Evolutionary conservation across 2,329 filamentous ascomycete species (phyloP), one percentile per base, ranked within the genome.

Genomic region (Ophiocordyceps camponoti-saundersi): DNA sequence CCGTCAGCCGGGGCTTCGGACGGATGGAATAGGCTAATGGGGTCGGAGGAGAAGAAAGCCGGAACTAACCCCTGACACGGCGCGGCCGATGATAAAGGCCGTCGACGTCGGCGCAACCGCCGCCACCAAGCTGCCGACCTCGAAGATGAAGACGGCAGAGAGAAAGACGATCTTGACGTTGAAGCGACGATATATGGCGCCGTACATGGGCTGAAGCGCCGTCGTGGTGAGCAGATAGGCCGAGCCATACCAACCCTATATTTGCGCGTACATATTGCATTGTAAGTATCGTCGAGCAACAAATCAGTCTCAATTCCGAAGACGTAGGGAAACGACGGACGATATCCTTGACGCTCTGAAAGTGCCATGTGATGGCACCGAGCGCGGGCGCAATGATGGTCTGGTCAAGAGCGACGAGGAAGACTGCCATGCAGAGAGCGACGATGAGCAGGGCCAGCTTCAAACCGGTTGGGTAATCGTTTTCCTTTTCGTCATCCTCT

Each of bases 361-460:
- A 72, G 44, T 70, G 58, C 1, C 58, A 57, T 0, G 69, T 72
- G 51, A 75, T 75, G 54, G 70, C 68, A 20, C 70, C 69, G n/a
- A 74, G 62, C 1, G 71, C 71, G 11, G 71, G 71, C 6, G 69
- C 70, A 50, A 73, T 71, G 50, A 72, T 72, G 44, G 70, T 73
- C 59, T 72, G 69, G 50, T 73, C 69, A 12, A 72, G 61, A 3
- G 70, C 69, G 42, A 73, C 68, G 39, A 72, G 63, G 55, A 73
- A 72, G 48, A 72, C 60, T 48, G 66, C 58, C 15, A 72, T 56
- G 49, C 66, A 68, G 47, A 72, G 63, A 2, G 67, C 66, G 5
- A 52, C 42, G 49, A 72, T 63, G 46, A 72, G 66, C 42, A 70
- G 57, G 18, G 57, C 23, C 6, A 69, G 60, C 52, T 61, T 66